Evolutionary conservation across 169 alveolate genomes (phyloP).

Genomic region (Eimeria falciformis): DNA sequence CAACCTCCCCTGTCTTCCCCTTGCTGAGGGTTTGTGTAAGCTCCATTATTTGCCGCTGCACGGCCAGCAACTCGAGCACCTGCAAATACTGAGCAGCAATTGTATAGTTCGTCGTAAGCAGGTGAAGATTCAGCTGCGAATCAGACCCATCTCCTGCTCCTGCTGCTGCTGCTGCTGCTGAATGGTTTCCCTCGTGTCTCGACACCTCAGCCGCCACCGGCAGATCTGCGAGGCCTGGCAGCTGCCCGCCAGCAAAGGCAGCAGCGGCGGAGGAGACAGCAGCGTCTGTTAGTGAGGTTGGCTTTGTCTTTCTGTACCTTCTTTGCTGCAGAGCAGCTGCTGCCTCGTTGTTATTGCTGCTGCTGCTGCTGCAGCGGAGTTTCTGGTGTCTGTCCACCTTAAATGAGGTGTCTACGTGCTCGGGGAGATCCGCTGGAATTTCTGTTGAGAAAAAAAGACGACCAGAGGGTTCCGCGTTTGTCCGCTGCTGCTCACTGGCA

Average conservation of each 20-base stretch:
- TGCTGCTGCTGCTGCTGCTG: conserved; percentile 59
- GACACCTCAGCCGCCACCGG: neutral
- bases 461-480: neutral
- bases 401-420: neutral
- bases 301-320: too few species aligned
- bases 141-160: neutral
- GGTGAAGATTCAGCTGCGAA: conserved; percentile 2
- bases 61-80: conserved; percentile 64
- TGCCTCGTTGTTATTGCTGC: neutral
- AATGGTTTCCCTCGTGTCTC: neutral
- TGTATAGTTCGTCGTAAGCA: conserved; percentile 61
- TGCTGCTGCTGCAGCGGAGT: conserved; percentile 18
- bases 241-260: neutral
- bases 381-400: neutral
- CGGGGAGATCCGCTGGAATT: neutral
- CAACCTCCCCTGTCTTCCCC: neutral
- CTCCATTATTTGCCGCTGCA: conserved; percentile 64
- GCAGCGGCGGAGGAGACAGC: conserved; percentile 31
- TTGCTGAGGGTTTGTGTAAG: conserved; percentile 5
- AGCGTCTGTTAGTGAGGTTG: neutral
- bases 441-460: conserved; percentile 27
- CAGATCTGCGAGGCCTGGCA: neutral
- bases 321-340: conserved; percentile 1
- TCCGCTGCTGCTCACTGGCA: neutral
- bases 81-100: conserved; percentile 73